phyloP scores from a whole-genome alignment of 192 early-diverging fungal genomes.

The Coemansia erecta region DNA sequence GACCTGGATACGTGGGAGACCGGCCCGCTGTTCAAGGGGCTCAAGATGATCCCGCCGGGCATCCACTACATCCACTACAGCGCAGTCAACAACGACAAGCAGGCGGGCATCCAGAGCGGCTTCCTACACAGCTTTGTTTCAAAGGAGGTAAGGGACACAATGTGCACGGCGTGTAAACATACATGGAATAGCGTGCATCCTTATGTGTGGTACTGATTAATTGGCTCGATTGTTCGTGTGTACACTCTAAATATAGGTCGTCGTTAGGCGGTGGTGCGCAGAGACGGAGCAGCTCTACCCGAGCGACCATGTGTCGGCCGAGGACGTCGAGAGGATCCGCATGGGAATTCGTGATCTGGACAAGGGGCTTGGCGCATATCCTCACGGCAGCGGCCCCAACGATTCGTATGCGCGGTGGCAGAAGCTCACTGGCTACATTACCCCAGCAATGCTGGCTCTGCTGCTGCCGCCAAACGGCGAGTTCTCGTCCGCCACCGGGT shows the following conservation, averaged over 20 bases:
- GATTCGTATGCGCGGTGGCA: constrained; percentile 74
- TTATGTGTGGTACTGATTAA: too few relatives aligned
- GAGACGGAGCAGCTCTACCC: constrained; percentile 66
- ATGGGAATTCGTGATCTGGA: constrained; percentile 80
- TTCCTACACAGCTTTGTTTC: constrained; percentile 72
- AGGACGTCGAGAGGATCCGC: constrained; percentile 62
- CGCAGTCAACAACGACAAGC: constrained; percentile 32
- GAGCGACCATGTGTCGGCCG: constrained; percentile 56
- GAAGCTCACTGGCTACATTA: constrained; percentile 70
- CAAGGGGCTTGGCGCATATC: constrained; percentile 77
- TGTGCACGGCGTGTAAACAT: neutral
- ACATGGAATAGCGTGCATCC: too few relatives aligned
- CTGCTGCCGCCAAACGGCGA: constrained; percentile 54
- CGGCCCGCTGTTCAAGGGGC: constrained; percentile 86
- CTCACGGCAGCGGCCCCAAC: constrained; percentile 59
- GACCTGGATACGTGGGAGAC: constrained; percentile 88
- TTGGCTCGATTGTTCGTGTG: neutral
- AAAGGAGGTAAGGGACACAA: constrained; percentile 49
- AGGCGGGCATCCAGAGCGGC: constrained; percentile 63
- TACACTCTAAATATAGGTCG: constrained; percentile 56
- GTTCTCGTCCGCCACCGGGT: constrained; percentile 49
- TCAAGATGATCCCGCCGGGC: constrained; percentile 92
- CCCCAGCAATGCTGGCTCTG: constrained; percentile 30
- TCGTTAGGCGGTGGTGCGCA: constrained; percentile 79
- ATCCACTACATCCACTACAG: constrained; percentile 91